Base-by-base conservation (phyloP, 163 green algal genomes). In the Chlamydomonas reinhardtii region DNA sequence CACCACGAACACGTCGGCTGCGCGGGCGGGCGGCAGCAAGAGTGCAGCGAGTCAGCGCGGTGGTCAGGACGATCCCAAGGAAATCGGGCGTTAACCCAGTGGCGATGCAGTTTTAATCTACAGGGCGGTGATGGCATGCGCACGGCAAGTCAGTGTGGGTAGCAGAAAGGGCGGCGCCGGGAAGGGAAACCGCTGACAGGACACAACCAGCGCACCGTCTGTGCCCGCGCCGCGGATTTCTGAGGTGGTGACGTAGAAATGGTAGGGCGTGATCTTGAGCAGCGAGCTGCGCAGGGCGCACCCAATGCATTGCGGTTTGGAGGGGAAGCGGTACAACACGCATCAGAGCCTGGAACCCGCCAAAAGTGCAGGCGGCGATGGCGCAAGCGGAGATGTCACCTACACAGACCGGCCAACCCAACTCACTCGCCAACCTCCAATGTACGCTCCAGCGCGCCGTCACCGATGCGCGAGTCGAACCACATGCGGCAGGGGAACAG, bases 151-250 rank as follows among this genome's bases (percentile, higher is more conserved):
- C 24, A 35, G 34, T 65, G 56, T 25, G 22, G 56, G 56, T 65
- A 12, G 2, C 56, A 8, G 4, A 6, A 73, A 14, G 66, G 8
- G 27, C 15, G 2, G 66, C 66, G 32, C 20, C n/a, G 54, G 34
- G 37, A 6, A 11, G 66, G 20, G n/a, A n/a, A n/a, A n/a, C n/a
- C n/a, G n/a, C n/a, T n/a, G n/a, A n/a, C n/a, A 54, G 43, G 43
- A 6, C 8, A 54, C 8, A 54, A 11, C 43, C 14, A 14, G 11
- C 62, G 8, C 62, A 85, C 86, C 80, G 72, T 95, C 87, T 9
- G 92, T 95, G 73, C 91, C 92, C 0, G 93, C 94, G n/a, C 94
- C 94, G 9, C 89, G 81, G 22, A 93, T 37, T 70, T 96, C 91
- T 20, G 71, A 85, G 22, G 94, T 96, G 83, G 66, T 76, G 25